These are phyloP conservation scores for Porpolomopsis calyptriformis DNA, from an alignment of 768 basidiomycete genomes.

Conservation along the genomic window DNA sequence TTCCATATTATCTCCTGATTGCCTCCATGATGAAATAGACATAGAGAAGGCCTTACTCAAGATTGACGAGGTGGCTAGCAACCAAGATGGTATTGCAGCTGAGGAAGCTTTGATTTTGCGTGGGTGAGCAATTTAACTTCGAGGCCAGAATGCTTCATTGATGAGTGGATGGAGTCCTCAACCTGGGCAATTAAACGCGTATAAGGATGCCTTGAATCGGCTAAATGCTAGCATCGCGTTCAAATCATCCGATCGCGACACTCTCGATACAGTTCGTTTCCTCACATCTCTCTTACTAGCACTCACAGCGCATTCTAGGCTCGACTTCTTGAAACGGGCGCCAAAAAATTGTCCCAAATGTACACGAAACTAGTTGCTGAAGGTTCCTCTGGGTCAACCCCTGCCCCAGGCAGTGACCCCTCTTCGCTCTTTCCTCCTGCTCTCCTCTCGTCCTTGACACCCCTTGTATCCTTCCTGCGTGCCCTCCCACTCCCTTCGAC, in stretches of 20 bases:
- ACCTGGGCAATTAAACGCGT: slow-evolving; percentile 48
- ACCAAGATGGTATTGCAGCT: slow-evolving; percentile 61
- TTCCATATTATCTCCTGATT: not conserved
- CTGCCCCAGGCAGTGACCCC: slow-evolving; percentile 47
- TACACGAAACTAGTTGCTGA: slow-evolving; percentile 87
- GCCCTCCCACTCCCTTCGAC: slow-evolving; percentile 67
- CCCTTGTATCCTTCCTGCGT: slow-evolving; percentile 60
- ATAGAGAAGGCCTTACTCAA: slow-evolving; percentile 70
- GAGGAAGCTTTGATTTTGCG: slow-evolving; percentile 73
- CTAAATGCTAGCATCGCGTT: slow-evolving; percentile 75
- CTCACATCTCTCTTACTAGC: slow-evolving; percentile 3
- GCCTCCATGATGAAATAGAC: slow-evolving; percentile 32
- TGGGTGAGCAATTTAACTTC: slow-evolving; percentile 38
- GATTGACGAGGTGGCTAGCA: slow-evolving; percentile 70
- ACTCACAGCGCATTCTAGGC: slow-evolving; percentile 26
- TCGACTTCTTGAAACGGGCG: slow-evolving; percentile 72
- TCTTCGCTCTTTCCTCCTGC: slow-evolving; percentile 44
- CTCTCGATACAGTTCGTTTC: slow-evolving; percentile 40
- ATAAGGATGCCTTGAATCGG: slow-evolving; percentile 64
- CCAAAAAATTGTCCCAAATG: slow-evolving; percentile 69
- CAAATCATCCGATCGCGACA: slow-evolving; percentile 46
- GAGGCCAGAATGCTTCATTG: slow-evolving; percentile 1
- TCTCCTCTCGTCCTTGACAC: slow-evolving; percentile 42
- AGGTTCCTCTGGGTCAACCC: slow-evolving; percentile 67
- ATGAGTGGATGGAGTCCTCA: slow-evolving; percentile 45